Conservation (phyloP, 495 filamentous ascomycete species). For the Aspergillus wentii region DNA sequence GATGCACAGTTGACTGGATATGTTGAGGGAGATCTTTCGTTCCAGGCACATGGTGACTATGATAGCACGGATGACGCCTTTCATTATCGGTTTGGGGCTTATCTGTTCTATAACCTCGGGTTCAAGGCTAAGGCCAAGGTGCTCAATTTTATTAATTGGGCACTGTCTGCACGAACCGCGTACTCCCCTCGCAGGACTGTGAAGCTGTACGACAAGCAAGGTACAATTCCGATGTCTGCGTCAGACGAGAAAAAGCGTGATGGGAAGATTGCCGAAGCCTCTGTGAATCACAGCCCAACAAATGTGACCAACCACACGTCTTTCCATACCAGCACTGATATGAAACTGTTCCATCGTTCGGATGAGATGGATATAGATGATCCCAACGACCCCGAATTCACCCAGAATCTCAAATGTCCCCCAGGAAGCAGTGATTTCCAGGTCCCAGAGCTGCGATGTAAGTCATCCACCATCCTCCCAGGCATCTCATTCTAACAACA, state of each 20-base stretch:
- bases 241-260: not conserved
- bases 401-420: not conserved
- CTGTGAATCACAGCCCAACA: too few species aligned
- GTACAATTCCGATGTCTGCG: slow-evolving; percentile 1
- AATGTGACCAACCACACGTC: too few species aligned
- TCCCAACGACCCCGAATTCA: not conserved
- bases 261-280: too few species aligned
- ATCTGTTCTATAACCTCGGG: slow-evolving; percentile 20
- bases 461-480: slow-evolving; percentile 1
- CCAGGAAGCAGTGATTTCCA: slow-evolving; percentile 1
- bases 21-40: slow-evolving; percentile 11
- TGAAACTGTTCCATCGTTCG: too few species aligned
- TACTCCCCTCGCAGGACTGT: slow-evolving; percentile 5
- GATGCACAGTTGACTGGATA: slow-evolving; percentile 18
- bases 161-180: slow-evolving; percentile 6
- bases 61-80: slow-evolving; percentile 1
- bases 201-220: slow-evolving; percentile 5
- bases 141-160: slow-evolving; percentile 14
- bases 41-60: slow-evolving; percentile 13
- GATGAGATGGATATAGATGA: slow-evolving; percentile 2
- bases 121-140: slow-evolving; percentile 17
- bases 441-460: slow-evolving; percentile 8
- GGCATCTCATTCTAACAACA: not conserved
- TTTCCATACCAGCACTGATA: too few species aligned
- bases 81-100: slow-evolving; percentile 13